Evolutionary conservation across 192 early-diverging fungal species (phyloP), one percentile per base, ranked within the genome.

Genomic region (Cetraspora pellucida): DNA sequence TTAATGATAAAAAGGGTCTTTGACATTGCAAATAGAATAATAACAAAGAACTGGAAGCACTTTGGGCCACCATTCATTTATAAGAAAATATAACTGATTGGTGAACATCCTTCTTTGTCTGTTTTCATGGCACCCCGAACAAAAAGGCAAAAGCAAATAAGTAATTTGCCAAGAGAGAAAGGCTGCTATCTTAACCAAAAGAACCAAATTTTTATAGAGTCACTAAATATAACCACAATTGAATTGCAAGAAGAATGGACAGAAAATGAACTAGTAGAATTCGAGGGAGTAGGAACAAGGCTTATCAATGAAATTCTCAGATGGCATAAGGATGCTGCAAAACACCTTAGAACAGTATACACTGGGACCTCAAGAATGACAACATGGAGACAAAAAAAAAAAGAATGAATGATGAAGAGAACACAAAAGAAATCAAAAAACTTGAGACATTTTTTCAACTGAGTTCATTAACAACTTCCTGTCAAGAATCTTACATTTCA

Each of bases 121-220:
- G 5, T 5, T 37, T 37, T 37, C 31, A 52, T 52, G 49, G 13
- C 57, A 17, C 57, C 17, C n/a, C 11, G n/a, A 59, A 43, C 63
- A 65, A 65, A 65, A 44, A 65, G 63, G 43, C 27, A 65, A 65
- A 13, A 37, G n/a, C 63, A 65, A n/a, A n/a, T 43, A 37, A 37
- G 11, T n/a, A 65, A 65, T 11, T 37, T 65, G 30, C 19, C 30
- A 11, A 65, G 63, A 65, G 43, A 65, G n/a, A 65, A 65, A 30
- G 63, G 23, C 14, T 17, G 43, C 23, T 65, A 44, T 65, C 2
- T 44, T 31, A 11, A 11, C 30, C 27, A 65, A 44, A 28, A 44
- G 2, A 31, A 37, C 2, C 27, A 65, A 17, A 44, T 1, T 2
- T 9, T 65, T 65, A 44, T 2, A 7, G 11, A 65, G 43, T 37